phyloP scores from a whole-genome alignment of 1,284 basidiomycete species.

The Austroboletus niveus region DNA sequence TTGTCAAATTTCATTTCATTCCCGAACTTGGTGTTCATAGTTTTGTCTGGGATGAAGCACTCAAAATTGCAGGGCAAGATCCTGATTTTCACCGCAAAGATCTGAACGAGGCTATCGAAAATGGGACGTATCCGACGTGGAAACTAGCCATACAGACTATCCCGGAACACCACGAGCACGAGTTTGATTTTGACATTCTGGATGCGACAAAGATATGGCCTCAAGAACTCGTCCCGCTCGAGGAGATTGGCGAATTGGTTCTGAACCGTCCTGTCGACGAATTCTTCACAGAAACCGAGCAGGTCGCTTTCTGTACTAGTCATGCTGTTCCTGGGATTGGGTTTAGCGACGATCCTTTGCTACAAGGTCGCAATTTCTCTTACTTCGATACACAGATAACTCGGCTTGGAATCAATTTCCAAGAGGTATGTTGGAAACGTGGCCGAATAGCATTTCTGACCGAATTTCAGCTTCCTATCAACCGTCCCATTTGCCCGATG shows the following conservation, averaged over 20 bases:
- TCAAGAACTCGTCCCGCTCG: conserved; percentile 72
- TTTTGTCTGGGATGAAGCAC: conserved; percentile 83
- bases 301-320: conserved; percentile 79
- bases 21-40: conserved; percentile 81
- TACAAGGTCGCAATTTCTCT: conserved; percentile 83
- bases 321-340: conserved; percentile 83
- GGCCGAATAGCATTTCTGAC: neutral
- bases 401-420: conserved; percentile 72
- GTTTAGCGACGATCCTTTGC: conserved; percentile 76
- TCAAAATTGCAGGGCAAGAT: conserved; percentile 80
- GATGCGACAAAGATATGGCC: conserved; percentile 87
- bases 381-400: conserved; percentile 81
- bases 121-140: conserved; percentile 70
- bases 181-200: conserved; percentile 80
- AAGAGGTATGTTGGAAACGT: conserved; percentile 43
- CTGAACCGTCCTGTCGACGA: conserved; percentile 69
- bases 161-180: conserved; percentile 62
- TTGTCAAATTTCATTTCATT: conserved; percentile 86
- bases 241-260: conserved; percentile 73
- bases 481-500: conserved; percentile 79
- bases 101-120: conserved; percentile 72
- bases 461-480: conserved; percentile 67
- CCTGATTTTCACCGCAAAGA: conserved; percentile 84
- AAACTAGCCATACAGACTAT: conserved; percentile 77
- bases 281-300: conserved; percentile 82